Conservation (phyloP, 129 eudicot genomes). For the Oenanthe sinensis region DNA sequence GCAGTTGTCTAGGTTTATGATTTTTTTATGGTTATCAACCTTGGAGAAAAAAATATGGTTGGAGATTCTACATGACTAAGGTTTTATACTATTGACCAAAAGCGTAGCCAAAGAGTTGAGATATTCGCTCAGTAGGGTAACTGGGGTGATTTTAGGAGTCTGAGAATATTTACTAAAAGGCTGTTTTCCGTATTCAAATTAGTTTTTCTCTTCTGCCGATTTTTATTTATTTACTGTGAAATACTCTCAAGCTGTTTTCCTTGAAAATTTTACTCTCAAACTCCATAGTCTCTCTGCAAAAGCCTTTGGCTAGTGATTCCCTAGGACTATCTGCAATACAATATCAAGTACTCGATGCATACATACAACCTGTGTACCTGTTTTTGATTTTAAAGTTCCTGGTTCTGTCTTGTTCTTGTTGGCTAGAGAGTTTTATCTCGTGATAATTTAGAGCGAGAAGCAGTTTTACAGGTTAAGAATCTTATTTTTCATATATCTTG, state of each 20-base stretch:
- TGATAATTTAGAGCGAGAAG: not conserved
- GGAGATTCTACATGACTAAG: not conserved
- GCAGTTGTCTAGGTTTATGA: not conserved
- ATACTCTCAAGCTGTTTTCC: not conserved
- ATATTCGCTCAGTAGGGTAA: not conserved
- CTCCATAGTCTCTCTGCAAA: not conserved
- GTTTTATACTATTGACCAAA: not conserved
- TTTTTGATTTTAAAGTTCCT: not conserved
- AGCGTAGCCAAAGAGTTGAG: not conserved
- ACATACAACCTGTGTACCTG: not conserved
- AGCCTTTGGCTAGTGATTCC: not conserved
- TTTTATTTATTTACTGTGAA: not conserved
- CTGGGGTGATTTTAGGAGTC: not conserved
- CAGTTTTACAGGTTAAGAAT: not conserved
- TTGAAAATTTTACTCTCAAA: not conserved
- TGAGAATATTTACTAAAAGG: not conserved
- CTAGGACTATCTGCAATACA: not conserved
- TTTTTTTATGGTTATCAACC: not conserved
- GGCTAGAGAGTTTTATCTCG: not conserved
- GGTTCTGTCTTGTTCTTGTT: not conserved
- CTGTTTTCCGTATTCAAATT: not conserved
- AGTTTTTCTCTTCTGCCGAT: not conserved
- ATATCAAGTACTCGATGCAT: not conserved
- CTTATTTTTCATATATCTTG: slow-evolving; percentile 16
- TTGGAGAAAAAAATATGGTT: not conserved